A percentile compares a stretch with the other conserved stretches of the same genome.
Conservation (phyloP, 2,329 filamentous ascomycete species). For the Onygenales sp. region DNA sequence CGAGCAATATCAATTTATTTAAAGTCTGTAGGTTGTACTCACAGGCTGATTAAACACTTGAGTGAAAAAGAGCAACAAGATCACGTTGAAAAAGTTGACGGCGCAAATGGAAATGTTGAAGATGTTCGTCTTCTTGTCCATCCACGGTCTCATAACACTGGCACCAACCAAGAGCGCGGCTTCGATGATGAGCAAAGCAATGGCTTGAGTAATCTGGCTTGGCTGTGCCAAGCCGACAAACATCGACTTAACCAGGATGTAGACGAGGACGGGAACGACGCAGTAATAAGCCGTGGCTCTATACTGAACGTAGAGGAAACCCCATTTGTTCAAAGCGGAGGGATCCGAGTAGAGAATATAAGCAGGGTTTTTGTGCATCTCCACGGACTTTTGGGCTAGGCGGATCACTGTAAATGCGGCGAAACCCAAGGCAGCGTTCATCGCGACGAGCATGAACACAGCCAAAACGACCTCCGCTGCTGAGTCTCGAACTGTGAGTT, state of each 20-base stretch:
- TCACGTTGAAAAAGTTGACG: constrained; percentile 81
- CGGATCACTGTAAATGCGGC: constrained; percentile 82
- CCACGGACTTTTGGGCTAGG: constrained; percentile 77
- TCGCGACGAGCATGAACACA: constrained; percentile 77
- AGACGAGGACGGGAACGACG: constrained; percentile 67
- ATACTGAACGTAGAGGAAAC: constrained; percentile 95
- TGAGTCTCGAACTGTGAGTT: constrained; percentile 79
- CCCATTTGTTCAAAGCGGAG: constrained; percentile 93
- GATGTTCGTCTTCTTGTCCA: constrained; percentile 96
- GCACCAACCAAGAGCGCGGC: constrained; percentile 65
- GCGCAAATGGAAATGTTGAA: constrained; percentile 91
- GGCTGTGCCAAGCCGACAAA: constrained; percentile 76
- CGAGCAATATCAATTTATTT: constrained; percentile 3
- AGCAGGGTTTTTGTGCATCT: constrained; percentile 90
- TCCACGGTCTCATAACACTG: constrained; percentile 80
- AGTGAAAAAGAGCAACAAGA: constrained; percentile 84
- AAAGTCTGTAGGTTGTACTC: constrained; percentile 22
- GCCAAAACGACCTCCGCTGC: constrained; percentile 77
- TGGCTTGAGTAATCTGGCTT: constrained; percentile 62
- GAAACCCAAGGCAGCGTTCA: constrained; percentile 70
- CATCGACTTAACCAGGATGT: constrained; percentile 78
- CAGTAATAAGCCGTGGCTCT: constrained; percentile 94
- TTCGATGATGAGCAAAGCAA: constrained; percentile 77
- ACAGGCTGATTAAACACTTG: constrained; percentile 74
- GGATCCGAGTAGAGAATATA: constrained; percentile 96